A percentile compares a stretch with the other conserved stretches of the same genome.
These are phyloP conservation scores for Ammopiptanthus mongolicus DNA, from an alignment of 306 rosid genomes.

Conservation along the genomic window DNA sequence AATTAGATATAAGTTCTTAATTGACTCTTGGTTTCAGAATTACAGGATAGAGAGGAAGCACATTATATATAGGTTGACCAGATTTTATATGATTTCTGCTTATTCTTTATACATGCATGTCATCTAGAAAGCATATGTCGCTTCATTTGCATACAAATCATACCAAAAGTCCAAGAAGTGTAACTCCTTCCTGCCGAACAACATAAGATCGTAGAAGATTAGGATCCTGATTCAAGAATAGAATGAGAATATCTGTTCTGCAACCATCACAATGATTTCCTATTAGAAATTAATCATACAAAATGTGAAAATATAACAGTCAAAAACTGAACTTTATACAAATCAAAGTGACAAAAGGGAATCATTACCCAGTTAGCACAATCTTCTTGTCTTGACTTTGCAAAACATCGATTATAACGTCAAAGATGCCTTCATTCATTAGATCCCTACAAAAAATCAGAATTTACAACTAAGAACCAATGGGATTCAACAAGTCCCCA, in stretches of 20 bases:
- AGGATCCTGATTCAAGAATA: conserved; percentile 97
- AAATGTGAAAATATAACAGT: neutral
- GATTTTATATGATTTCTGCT: neutral
- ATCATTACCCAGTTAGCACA: conserved; percentile 79
- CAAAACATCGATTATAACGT: conserved; percentile 63
- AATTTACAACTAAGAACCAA: conserved; percentile 24
- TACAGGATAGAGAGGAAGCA: neutral
- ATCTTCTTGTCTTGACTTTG: conserved; percentile 85
- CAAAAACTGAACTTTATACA: conserved; percentile 9
- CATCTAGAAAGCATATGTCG: conserved; percentile 10
- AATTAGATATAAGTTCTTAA: neutral
- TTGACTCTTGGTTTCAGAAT: neutral
- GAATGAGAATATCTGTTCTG: conserved; percentile 99
- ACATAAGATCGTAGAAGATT: conserved; percentile 84
- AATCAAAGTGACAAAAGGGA: conserved; percentile 20
- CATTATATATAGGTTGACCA: neutral
- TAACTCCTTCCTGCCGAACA: conserved; percentile 81
- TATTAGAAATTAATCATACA: conserved; percentile 33
- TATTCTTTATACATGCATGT: neutral
- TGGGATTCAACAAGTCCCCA: conserved; percentile 1
- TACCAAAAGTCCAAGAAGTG: conserved; percentile 88
- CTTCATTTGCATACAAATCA: conserved; percentile 13
- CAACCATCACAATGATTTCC: conserved; percentile 58
- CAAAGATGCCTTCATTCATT: conserved; percentile 92
- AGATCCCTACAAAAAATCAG: conserved; percentile 66